Evolutionary conservation across 2,329 filamentous ascomycete genomes (phyloP).

Genomic region (Pyricularia sp.): DNA sequence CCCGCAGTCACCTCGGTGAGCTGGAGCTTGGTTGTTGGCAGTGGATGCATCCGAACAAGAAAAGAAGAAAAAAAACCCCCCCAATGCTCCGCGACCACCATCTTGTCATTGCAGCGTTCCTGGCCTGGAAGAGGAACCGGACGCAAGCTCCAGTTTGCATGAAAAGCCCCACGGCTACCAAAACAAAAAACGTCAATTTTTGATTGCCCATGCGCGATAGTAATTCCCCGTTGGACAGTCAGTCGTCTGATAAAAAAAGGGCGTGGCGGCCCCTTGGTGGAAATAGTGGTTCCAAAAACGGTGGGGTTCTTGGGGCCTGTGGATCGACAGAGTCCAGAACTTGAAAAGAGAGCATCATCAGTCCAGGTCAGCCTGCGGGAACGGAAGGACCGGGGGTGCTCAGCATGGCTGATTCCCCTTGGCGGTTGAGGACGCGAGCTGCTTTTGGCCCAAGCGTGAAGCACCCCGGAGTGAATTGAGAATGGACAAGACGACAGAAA

Average conservation of each 20-base stretch:
- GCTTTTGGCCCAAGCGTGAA: neutral
- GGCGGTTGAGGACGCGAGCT: neutral
- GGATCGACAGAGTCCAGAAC: neutral
- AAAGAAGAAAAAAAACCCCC: no score
- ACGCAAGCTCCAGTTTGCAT: neutral
- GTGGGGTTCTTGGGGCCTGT: neutral
- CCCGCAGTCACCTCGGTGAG: neutral
- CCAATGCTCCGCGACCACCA: neutral
- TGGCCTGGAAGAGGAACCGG: neutral
- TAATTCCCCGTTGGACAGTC: neutral
- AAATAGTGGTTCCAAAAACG: neutral
- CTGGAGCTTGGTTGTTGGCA: neutral
- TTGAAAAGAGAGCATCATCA: neutral
- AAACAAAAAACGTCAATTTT: neutral
- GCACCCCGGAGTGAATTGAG: neutral
- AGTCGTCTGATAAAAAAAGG: neutral
- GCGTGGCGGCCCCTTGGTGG: neutral
- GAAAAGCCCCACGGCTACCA: neutral
- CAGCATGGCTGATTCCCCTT: neutral
- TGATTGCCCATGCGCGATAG: neutral
- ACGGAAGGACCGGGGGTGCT: neutral
- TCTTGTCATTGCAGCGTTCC: neutral
- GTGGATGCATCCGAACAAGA: neutral
- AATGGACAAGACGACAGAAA: neutral
- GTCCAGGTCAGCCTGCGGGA: neutral